Evolutionary conservation across 1,139 yeast species (phyloP).

Genomic region (Nakaseomyces sp.): DNA sequence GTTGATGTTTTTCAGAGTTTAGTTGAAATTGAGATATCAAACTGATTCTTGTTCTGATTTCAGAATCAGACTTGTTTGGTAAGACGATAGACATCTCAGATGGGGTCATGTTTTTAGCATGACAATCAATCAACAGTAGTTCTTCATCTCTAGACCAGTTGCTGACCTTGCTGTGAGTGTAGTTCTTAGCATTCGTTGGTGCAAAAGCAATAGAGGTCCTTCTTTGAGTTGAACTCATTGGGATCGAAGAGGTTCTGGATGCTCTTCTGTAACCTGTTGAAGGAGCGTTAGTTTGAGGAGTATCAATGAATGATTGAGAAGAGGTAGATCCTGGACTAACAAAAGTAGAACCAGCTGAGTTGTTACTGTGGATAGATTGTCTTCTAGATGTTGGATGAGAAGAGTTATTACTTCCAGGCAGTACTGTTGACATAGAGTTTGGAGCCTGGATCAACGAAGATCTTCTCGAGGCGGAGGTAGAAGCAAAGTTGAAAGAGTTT

Average conservation of each 20-base stretch:
- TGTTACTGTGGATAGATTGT: slow-evolving; percentile 2
- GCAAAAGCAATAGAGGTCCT: not conserved
- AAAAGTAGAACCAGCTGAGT: not conserved
- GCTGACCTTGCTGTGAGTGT: not conserved
- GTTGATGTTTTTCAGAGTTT: not conserved
- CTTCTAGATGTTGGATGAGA: slow-evolving; percentile 6
- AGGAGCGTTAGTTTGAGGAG: slow-evolving; percentile 1
- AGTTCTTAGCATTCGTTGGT: not conserved
- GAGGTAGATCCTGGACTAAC: not conserved
- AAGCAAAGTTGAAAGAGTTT: slow-evolving; percentile 6
- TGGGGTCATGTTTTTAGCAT: slow-evolving; percentile 50
- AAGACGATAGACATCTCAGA: slow-evolving; percentile 70
- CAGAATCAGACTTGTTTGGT: slow-evolving; percentile 64
- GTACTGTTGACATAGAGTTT: slow-evolving; percentile 1
- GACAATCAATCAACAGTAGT: slow-evolving; percentile 53
- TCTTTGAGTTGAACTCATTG: not conserved
- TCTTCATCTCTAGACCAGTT: slow-evolving; percentile 51
- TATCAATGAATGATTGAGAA: slow-evolving; percentile 5
- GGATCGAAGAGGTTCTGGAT: slow-evolving; percentile 1
- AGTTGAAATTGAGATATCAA: slow-evolving; percentile 20
- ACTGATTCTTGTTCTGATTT: slow-evolving; percentile 56
- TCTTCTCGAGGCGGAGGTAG: slow-evolving; percentile 13
- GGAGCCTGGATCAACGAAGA: slow-evolving; percentile 7
- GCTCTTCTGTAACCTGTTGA: not conserved
- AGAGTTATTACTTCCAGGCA: slow-evolving; percentile 2